A percentile compares a stretch with the other conserved stretches of the same genome.
phyloP scores from a whole-genome alignment of 169 alveolate species.

The Plasmodium vinckei region DNA sequence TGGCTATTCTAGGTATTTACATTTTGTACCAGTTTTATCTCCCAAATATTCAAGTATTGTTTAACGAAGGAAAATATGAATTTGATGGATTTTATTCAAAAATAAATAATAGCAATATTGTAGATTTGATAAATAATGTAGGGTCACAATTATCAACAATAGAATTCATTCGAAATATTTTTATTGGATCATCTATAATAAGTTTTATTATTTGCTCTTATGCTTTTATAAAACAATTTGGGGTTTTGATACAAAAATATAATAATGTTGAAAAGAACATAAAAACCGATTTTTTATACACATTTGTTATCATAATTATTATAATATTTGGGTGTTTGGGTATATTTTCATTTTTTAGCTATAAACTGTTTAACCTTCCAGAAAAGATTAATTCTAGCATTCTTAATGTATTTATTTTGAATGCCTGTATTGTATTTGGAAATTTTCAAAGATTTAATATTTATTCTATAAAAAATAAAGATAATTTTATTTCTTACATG shows the following conservation, averaged over 20 bases:
- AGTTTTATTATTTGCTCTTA: conserved; percentile 27
- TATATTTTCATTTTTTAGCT: conserved; percentile 40
- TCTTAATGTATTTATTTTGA: conserved; percentile 50
- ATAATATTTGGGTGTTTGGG: conserved; percentile 51
- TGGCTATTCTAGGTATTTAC: conserved; percentile 13
- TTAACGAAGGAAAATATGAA: conserved; percentile 28
- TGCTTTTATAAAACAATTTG: conserved; percentile 24
- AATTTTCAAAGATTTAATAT: conserved; percentile 69
- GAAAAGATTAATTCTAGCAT: conserved; percentile 44
- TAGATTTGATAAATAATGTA: conserved; percentile 14
- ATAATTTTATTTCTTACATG: conserved; percentile 15
- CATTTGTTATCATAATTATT: conserved; percentile 32
- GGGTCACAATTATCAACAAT: conserved; percentile 9
- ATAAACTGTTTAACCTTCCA: conserved; percentile 31
- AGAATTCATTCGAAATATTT: conserved; percentile 23
- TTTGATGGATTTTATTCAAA: conserved; percentile 1
- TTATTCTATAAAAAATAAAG: conserved; percentile 32
- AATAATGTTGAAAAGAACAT: conserved; percentile 58
- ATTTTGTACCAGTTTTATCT: conserved; percentile 15
- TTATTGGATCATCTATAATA: conserved; percentile 16
- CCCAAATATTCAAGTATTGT: conserved; percentile 5
- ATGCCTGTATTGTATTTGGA: conserved; percentile 61
- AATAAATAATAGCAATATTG: conserved; percentile 1
- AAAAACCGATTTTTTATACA: conserved; percentile 51
- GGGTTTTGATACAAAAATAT: conserved; percentile 68